phyloP scores from a whole-genome alignment of 306 rosid species.

The Begonia loranthoides region DNA sequence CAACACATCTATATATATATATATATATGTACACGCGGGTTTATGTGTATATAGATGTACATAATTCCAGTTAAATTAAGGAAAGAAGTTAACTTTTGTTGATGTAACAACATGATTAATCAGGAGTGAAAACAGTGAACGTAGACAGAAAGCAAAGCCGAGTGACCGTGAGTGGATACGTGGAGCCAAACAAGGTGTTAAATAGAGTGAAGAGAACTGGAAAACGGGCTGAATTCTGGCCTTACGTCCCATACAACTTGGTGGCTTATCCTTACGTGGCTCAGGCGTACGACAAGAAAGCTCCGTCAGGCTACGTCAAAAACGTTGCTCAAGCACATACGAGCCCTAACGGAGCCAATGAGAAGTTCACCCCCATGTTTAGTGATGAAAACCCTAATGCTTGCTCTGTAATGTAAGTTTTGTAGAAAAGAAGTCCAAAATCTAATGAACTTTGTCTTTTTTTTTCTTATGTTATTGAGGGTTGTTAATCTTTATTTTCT shows the following conservation, averaged over 20 bases:
- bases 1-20: neutral
- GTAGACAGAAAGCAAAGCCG: constrained; percentile 64
- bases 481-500: too few relatives aligned
- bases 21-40: neutral
- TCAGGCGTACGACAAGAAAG: constrained; percentile 81
- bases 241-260: constrained; percentile 67
- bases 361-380: constrained; percentile 42
- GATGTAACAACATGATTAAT: neutral
- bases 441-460: neutral
- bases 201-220: constrained; percentile 74
- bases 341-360: constrained; percentile 40
- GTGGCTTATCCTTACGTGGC: constrained; percentile 80
- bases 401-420: constrained; percentile 59
- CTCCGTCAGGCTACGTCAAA: constrained; percentile 76
- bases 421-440: neutral
- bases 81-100: too few relatives aligned
- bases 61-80: neutral
- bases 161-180: constrained; percentile 63
- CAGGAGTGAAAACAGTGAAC: constrained; percentile 67
- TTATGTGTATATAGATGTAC: neutral
- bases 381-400: constrained; percentile 91
- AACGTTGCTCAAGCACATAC: constrained; percentile 44
- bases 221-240: constrained; percentile 86
- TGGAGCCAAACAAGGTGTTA: constrained; percentile 72
- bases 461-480: neutral